A percentile compares a stretch with the other conserved stretches of the same genome.
These are phyloP conservation scores for Prunus salicina DNA, from an alignment of 306 rosid genomes.

Conservation along the genomic window DNA sequence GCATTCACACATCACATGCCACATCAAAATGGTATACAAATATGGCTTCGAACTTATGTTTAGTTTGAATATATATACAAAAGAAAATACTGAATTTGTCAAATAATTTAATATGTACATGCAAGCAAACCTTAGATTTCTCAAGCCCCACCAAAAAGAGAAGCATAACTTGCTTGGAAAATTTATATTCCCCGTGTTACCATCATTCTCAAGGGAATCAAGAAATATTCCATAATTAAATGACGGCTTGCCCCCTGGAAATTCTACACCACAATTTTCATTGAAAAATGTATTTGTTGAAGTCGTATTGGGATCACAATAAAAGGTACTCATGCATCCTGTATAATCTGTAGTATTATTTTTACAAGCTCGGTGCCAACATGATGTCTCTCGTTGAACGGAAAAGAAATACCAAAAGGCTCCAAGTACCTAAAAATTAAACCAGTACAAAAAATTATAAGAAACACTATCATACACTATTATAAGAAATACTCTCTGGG, in stretches of 20 bases:
- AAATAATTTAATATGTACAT: no score
- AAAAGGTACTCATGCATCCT: background rate
- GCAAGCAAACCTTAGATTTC: conserved; percentile 33
- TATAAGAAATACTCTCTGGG: no score
- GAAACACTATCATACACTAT: no score
- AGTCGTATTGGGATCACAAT: no score
- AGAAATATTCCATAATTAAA: conserved; percentile 35
- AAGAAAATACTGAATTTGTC: no score
- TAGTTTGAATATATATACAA: no score
- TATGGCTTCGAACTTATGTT: rapidly evolving
- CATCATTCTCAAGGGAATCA: conserved; percentile 27
- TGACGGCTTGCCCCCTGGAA: background rate
- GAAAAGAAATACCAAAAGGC: conserved; percentile 28
- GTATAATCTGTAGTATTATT: background rate
- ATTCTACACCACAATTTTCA: background rate
- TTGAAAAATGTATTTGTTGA: conserved; percentile 5
- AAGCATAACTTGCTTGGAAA: conserved; percentile 20
- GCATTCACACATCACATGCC: no score
- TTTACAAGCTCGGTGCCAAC: conserved; percentile 21
- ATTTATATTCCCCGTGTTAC: background rate
- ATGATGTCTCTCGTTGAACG: conserved; percentile 15
- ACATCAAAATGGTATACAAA: no score
- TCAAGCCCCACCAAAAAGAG: conserved; percentile 37
- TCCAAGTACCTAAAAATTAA: conserved; percentile 13
- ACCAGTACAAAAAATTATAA: no score